Percentiles rank a stretch among this genome's conserved stretches.
These are phyloP conservation scores for Purshia tridentata DNA, from an alignment of 306 rosid genomes.

Conservation along the genomic window DNA sequence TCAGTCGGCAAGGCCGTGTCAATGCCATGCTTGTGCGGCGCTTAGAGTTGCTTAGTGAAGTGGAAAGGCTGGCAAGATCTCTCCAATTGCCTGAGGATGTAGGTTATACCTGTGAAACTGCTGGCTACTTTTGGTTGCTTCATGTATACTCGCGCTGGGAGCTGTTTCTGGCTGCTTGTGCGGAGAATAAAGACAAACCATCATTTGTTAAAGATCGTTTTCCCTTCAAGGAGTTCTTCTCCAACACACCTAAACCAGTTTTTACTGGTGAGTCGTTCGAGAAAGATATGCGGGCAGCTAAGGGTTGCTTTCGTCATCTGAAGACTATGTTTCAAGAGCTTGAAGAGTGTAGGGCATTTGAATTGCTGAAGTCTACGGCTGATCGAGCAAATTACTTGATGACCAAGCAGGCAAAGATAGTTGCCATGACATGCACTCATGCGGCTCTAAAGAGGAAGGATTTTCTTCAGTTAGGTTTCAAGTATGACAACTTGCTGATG, in stretches of 20 bases:
- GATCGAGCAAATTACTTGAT: slow-evolving; percentile 94
- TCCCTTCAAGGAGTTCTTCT: slow-evolving; percentile 92
- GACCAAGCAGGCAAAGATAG: slow-evolving; percentile 99
- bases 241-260: slow-evolving; percentile 57
- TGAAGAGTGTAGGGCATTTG: slow-evolving; percentile 98
- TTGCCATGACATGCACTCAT: slow-evolving; percentile 99
- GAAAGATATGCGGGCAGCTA: slow-evolving; percentile 85
- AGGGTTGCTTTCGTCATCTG: slow-evolving; percentile 87
- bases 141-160: slow-evolving; percentile 98
- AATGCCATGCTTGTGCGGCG: slow-evolving; percentile 95
- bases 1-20: slow-evolving; percentile 98
- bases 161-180: slow-evolving; percentile 81
- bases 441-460: slow-evolving; percentile 98
- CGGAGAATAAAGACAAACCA: slow-evolving; percentile 61
- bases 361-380: slow-evolving; percentile 92
- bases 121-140: slow-evolving; percentile 98
- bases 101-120: slow-evolving; percentile 98
- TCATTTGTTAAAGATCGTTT: slow-evolving; percentile 78
- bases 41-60: slow-evolving; percentile 83
- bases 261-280: slow-evolving; percentile 86
- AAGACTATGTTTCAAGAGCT: slow-evolving; percentile 96
- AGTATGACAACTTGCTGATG: slow-evolving; percentile 98
- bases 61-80: slow-evolving; percentile 94
- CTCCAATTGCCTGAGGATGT: slow-evolving; percentile 97
- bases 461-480: slow-evolving; percentile 90